Evolutionary conservation across 768 basidiomycete genomes (phyloP).

Genomic region (Tylopilus felleus): DNA sequence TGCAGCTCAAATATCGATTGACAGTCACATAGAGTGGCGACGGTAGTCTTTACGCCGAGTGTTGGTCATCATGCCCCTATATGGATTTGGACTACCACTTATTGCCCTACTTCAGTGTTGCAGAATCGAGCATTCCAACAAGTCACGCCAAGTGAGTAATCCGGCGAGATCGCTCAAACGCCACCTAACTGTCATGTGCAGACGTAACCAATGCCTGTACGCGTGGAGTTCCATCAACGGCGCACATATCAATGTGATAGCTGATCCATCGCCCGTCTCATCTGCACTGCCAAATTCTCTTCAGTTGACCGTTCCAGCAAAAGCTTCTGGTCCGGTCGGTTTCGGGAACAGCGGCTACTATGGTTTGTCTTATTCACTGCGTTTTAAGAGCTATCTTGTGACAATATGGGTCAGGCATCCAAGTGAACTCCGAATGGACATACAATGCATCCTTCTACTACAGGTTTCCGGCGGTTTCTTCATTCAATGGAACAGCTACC

Average conservation of each 20-base stretch:
- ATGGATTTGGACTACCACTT: too few species aligned
- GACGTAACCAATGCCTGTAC: constrained; percentile 47
- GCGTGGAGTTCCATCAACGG: constrained; percentile 52
- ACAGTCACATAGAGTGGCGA: too few species aligned
- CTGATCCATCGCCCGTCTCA: constrained; percentile 51
- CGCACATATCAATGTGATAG: constrained; percentile 47
- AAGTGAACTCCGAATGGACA: constrained; percentile 45
- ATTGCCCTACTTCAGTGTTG: constrained; percentile 41
- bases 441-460: constrained; percentile 35
- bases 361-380: constrained; percentile 34
- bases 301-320: constrained; percentile 42
- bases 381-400: not conserved
- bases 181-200: constrained; percentile 15
- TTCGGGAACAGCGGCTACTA: constrained; percentile 58
- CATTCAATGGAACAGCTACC: too few species aligned
- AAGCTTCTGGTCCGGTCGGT: constrained; percentile 41
- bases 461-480: too few species aligned
- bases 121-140: constrained; percentile 72
- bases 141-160: constrained; percentile 47
- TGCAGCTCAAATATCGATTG: too few species aligned
- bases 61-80: too few species aligned
- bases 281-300: constrained; percentile 61
- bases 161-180: not conserved
- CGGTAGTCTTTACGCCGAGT: too few species aligned
- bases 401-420: constrained; percentile 42